phyloP scores from a whole-genome alignment of 176 grass and related monocot species.

The Thinopyrum elongatum region DNA sequence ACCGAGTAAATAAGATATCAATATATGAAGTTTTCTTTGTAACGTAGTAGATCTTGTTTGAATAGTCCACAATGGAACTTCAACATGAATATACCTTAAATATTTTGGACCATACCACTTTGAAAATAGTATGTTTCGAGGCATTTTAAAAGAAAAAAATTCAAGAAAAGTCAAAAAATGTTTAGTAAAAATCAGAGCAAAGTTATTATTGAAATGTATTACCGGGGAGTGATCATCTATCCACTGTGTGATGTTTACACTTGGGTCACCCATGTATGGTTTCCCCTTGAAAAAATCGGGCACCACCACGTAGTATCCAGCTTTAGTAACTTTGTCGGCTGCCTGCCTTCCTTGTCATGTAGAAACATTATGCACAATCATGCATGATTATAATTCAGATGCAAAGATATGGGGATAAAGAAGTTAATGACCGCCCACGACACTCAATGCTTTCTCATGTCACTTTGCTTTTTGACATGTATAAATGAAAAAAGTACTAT shows the following conservation, averaged over 20 bases:
- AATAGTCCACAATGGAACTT: too few relatives aligned
- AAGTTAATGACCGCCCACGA: background rate
- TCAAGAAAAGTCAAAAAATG: background rate
- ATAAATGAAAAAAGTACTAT: background rate
- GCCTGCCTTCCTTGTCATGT: background rate
- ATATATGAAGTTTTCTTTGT: background rate
- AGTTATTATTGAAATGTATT: background rate
- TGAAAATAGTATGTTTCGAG: background rate
- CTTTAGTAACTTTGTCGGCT: conserved; percentile 21
- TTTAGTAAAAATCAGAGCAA: background rate
- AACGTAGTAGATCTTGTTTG: too few relatives aligned
- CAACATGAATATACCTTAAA: background rate
- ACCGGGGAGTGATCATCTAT: conserved; percentile 26
- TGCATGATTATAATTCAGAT: background rate
- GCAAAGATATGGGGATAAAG: background rate
- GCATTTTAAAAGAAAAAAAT: background rate
- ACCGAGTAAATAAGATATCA: background rate
- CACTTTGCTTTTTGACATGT: background rate
- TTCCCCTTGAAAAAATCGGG: conserved; percentile 37
- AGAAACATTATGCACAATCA: background rate
- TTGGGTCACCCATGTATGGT: background rate
- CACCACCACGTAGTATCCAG: conserved; percentile 27
- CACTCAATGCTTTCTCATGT: background rate
- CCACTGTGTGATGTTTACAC: conserved; percentile 26
- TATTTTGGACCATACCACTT: background rate